These are phyloP conservation scores for Fusarium sp. DNA, from an alignment of 2,329 filamentous ascomycete genomes.

Conservation along the genomic window DNA sequence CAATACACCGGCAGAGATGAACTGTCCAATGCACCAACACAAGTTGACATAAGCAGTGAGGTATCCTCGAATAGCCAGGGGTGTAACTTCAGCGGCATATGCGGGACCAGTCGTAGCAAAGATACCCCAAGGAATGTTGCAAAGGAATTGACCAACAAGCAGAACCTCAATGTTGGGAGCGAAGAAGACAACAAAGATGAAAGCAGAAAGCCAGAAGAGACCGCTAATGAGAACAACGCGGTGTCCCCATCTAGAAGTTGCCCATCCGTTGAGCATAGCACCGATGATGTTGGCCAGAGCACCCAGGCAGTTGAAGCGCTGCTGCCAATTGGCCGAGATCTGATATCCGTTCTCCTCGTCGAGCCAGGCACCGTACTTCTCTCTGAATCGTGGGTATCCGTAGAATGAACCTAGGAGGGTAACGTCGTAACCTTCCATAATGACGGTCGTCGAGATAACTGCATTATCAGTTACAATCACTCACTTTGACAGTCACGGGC, in stretches of 20 bases:
- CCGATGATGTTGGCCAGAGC: conserved; percentile 55
- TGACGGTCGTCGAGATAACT: conserved; percentile 59
- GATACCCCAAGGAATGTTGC: conserved; percentile 59
- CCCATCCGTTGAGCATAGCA: conserved; percentile 56
- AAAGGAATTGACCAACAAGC: conserved; percentile 60
- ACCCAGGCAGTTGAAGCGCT: conserved; percentile 56
- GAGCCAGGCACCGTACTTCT: conserved; percentile 55
- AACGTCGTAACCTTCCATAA: conserved; percentile 65
- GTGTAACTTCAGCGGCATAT: conserved; percentile 59
- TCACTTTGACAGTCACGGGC: neutral
- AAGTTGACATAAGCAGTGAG: conserved; percentile 59
- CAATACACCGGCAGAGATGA: conserved; percentile 56
- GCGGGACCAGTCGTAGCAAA: conserved; percentile 58
- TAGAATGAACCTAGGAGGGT: conserved; percentile 61
- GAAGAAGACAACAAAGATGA: conserved; percentile 64
- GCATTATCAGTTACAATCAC: neutral
- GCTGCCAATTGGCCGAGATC: conserved; percentile 64
- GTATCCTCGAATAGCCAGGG: conserved; percentile 56
- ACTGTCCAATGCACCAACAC: conserved; percentile 58
- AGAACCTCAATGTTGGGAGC: conserved; percentile 57
- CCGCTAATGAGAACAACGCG: conserved; percentile 57
- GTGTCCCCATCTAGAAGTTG: conserved; percentile 57
- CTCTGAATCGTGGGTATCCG: conserved; percentile 55
- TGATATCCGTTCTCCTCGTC: conserved; percentile 55
- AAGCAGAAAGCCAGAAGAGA: conserved; percentile 55